Base-by-base conservation (phyloP, 1,284 basidiomycete genomes). In the Leccinum subrobustum region DNA sequence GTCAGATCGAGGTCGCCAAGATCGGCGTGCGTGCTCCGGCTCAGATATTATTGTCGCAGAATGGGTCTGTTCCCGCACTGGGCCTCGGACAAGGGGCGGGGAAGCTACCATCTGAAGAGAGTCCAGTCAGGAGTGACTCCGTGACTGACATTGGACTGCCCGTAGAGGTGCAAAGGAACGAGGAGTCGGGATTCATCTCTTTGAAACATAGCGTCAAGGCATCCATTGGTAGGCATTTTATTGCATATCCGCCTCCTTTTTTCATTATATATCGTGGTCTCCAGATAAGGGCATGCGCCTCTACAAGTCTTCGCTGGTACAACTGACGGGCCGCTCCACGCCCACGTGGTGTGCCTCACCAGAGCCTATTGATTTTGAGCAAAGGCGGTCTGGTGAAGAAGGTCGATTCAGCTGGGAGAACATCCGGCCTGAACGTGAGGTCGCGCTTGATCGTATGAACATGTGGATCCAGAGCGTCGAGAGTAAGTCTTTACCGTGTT, bases 391-490 rank as follows among this genome's bases (percentile, higher is more conserved):
- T 27, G 67, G 64, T 27, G 71, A 73, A 51, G 73, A 71, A 59
- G 71, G 74, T 18, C 63, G 71, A 35, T 76, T 73, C 44, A 73
- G 71, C 33, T 73, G 74, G 72, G 71, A 73, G 60, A 63, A 73
- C 18, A 75, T 74, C 39, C 67, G 70, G 1, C 72, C 72, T 2
- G 72, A 74, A 53, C 67, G 60, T n/a, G 74, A 73, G 52, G 81
- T 80, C 39, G 79, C 81, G 50, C 74, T 79, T 39, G 89, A 92
- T 67, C 78, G 90, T 58, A 85, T 92, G 85, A 81, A 84, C 1
- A 76, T 86, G 56, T 92, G 90, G 91, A 87, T 91, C 73, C 82
- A 83, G 65, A 89, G 84, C 60, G 88, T 91, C 9, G 89, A 92
- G 75, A 87, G 89, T 92, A 70, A 69, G 89, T 81, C 12, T n/a